Evolutionary conservation across 2,329 filamentous ascomycete genomes (phyloP).

Genomic region (Ophiocordyceps polyrhachis-furcata): DNA sequence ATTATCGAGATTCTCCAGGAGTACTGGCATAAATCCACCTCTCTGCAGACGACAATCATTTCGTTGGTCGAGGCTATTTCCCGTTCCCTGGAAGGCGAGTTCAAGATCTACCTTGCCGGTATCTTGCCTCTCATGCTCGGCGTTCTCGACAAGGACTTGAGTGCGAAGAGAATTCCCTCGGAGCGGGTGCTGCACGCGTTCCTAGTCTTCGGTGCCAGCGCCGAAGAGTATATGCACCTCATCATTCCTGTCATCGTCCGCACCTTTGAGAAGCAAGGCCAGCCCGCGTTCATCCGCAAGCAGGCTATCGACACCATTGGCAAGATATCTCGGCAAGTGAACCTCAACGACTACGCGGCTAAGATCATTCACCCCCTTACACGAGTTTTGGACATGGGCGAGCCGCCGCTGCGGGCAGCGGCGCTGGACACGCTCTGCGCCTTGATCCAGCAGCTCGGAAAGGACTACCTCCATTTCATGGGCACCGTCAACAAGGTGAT

Average conservation of each 20-base stretch:
- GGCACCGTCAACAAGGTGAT: slow-evolving; percentile 82
- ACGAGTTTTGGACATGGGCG: slow-evolving; percentile 56
- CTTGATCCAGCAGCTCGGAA: slow-evolving; percentile 86
- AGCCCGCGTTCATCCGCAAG: slow-evolving; percentile 63
- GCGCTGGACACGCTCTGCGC: slow-evolving; percentile 90
- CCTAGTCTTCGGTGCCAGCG: slow-evolving; percentile 84
- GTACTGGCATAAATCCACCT: slow-evolving; percentile 68
- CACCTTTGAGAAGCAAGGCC: slow-evolving; percentile 77
- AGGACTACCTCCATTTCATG: slow-evolving; percentile 88
- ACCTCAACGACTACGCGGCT: slow-evolving; percentile 89
- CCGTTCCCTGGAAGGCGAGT: slow-evolving; percentile 85
- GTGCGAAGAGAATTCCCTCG: slow-evolving; percentile 58
- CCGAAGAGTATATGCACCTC: slow-evolving; percentile 97
- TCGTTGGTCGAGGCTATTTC: slow-evolving; percentile 87
- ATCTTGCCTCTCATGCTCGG: slow-evolving; percentile 87
- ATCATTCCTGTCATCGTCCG: slow-evolving; percentile 92
- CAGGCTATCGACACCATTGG: slow-evolving; percentile 88
- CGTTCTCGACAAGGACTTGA: slow-evolving; percentile 71
- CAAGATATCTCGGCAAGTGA: slow-evolving; percentile 87
- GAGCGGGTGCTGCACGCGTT: slow-evolving; percentile 90
- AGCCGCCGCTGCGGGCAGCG: slow-evolving; percentile 55
- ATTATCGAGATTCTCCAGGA: slow-evolving; percentile 77
- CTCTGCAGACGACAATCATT: slow-evolving; percentile 79
- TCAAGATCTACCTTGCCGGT: slow-evolving; percentile 85
- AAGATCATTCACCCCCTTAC: slow-evolving; percentile 91